Conservation (phyloP, 2,329 filamentous ascomycete species). For the Trichophyton rubrum region DNA sequence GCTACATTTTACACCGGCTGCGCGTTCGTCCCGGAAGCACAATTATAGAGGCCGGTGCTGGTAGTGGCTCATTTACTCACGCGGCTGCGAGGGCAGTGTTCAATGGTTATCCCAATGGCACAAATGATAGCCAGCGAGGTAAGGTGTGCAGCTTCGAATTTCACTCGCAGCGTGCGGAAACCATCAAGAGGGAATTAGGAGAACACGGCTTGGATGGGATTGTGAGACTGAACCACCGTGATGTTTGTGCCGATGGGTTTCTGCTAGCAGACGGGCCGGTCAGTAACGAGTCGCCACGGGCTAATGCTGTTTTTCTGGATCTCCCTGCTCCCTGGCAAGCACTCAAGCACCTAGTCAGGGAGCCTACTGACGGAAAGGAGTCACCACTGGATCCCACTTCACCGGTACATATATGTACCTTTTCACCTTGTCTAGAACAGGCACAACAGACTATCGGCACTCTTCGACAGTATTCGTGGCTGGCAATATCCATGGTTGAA, state of each 20-base stretch:
- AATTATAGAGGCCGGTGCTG: conserved; percentile 41
- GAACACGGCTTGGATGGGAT: conserved; percentile 34
- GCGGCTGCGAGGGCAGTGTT: conserved; percentile 39
- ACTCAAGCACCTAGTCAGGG: conserved; percentile 35
- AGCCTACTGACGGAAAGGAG: conserved; percentile 20
- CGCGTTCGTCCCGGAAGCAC: conserved; percentile 35
- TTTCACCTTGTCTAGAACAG: conserved; percentile 95
- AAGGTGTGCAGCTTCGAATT: conserved; percentile 42
- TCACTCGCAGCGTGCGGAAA: conserved; percentile 32
- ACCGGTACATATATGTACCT: conserved; percentile 74
- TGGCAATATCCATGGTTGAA: conserved; percentile 88
- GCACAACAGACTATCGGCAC: conserved; percentile 73
- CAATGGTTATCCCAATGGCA: conserved; percentile 29
- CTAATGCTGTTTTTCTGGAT: conserved; percentile 39
- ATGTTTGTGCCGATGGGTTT: conserved; percentile 40
- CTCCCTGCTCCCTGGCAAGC: conserved; percentile 41
- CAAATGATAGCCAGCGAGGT: conserved; percentile 22
- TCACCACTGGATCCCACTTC: conserved; percentile 57
- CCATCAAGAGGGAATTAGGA: conserved; percentile 32
- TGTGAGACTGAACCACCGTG: conserved; percentile 36
- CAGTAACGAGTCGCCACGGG: conserved; percentile 30
- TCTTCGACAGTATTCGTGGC: conserved; percentile 72
- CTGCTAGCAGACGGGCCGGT: conserved; percentile 22
- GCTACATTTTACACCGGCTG: conserved; percentile 39
- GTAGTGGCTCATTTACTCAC: conserved; percentile 42